These are phyloP conservation scores for Venturia pyrina DNA, from an alignment of 2,329 filamentous ascomycete species.

Conservation along the genomic window DNA sequence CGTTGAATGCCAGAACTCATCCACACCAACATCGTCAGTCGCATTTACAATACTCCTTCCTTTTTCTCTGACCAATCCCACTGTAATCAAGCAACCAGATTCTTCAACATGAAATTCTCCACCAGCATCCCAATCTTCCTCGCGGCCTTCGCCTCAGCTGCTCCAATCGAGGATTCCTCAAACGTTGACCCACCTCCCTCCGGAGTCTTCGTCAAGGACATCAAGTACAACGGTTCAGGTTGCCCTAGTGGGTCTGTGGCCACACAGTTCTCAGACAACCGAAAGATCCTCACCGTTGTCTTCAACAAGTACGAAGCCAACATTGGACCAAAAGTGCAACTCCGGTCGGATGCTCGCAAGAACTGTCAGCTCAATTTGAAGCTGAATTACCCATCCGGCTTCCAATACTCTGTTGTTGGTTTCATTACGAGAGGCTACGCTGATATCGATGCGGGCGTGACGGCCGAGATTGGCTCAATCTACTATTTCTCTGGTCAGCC, in stretches of 20 bases:
- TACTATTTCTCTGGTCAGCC: conserved; percentile 44
- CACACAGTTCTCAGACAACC: conserved; percentile 33
- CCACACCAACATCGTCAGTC: neutral
- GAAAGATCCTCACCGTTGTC: conserved; percentile 40
- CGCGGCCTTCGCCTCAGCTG: conserved; percentile 20
- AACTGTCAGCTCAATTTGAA: conserved; percentile 46
- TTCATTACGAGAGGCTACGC: conserved; percentile 45
- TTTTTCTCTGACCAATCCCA: neutral
- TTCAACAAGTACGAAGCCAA: conserved; percentile 43
- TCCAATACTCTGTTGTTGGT: conserved; percentile 43
- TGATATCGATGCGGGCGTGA: conserved; percentile 35
- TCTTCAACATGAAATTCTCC: conserved; percentile 17
- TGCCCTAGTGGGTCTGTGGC: conserved; percentile 36
- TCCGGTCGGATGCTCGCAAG: conserved; percentile 36
- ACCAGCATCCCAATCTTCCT: conserved; percentile 5
- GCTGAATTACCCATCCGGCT: conserved; percentile 41
- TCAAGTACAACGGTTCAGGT: conserved; percentile 39
- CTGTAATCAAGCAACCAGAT: conserved; percentile 16
- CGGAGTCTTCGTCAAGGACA: conserved; percentile 30
- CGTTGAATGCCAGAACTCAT: no score
- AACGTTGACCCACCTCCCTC: conserved; percentile 10
- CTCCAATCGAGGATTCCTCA: conserved; percentile 16
- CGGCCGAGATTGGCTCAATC: conserved; percentile 40
- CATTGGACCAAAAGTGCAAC: conserved; percentile 32
- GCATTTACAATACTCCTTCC: neutral